Conservation (phyloP, 148 eudicot genomes). For the Cornus suecica region DNA sequence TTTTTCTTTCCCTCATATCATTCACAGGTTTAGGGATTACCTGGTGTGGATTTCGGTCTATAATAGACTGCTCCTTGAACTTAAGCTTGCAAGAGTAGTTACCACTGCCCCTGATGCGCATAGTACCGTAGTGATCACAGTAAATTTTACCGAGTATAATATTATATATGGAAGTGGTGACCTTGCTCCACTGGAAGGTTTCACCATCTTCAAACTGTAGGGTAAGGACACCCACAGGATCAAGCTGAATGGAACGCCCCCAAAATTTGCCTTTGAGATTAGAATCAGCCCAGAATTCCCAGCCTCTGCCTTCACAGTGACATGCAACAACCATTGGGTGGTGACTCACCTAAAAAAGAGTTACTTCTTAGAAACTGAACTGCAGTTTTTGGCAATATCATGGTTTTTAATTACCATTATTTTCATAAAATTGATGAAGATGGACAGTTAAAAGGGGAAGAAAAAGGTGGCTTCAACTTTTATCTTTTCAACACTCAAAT, state of each 20-base stretch:
- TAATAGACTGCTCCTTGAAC: conserved; percentile 93
- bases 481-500: neutral
- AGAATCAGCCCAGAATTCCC: conserved; percentile 97
- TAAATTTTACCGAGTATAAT: conserved; percentile 92
- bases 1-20: neutral
- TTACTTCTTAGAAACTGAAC: conserved; percentile 6
- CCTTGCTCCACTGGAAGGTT: conserved; percentile 94
- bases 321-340: conserved; percentile 96
- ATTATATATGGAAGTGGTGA: conserved; percentile 93
- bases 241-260: conserved; percentile 95
- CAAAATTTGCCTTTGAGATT: conserved; percentile 94
- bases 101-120: conserved; percentile 96
- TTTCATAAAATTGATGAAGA: neutral
- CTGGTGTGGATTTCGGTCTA: conserved; percentile 95
- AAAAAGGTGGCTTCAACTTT: neutral
- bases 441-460: neutral
- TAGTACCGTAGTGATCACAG: conserved; percentile 93
- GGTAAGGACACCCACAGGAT: conserved; percentile 79
- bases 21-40: conserved; percentile 27
- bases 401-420: neutral
- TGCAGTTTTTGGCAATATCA: neutral
- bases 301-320: conserved; percentile 87
- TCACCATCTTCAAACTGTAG: conserved; percentile 92
- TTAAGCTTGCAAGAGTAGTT: conserved; percentile 91
- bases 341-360: conserved; percentile 71